These are phyloP conservation scores for Pleurotus salmoneostramineus DNA, from an alignment of 768 basidiomycete genomes.

Conservation along the genomic window DNA sequence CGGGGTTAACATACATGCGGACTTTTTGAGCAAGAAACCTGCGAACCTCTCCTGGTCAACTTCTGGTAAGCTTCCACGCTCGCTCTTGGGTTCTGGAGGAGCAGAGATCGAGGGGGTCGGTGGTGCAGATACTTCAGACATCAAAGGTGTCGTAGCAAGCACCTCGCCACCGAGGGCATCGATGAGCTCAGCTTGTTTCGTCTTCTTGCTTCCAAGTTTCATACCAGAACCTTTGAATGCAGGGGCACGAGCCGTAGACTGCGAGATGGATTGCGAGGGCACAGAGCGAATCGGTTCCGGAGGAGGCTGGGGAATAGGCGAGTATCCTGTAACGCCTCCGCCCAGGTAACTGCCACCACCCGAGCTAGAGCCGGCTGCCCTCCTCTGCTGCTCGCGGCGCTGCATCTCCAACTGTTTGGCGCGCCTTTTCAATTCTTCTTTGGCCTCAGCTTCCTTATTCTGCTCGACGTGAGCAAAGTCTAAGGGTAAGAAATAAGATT, in stretches of 20 bases:
- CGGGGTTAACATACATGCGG: background rate
- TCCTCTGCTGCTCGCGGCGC: constrained; percentile 87
- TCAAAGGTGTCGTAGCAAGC: constrained; percentile 43
- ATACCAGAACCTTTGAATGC: constrained; percentile 94
- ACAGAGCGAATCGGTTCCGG: constrained; percentile 34
- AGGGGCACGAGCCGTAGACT: constrained; percentile 55
- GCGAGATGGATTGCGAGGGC: constrained; percentile 34
- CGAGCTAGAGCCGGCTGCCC: constrained; percentile 49
- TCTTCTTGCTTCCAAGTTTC: constrained; percentile 94
- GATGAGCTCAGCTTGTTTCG: constrained; percentile 81
- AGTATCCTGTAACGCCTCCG: constrained; percentile 68
- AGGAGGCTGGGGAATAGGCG: constrained; percentile 60
- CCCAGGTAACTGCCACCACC: constrained; percentile 51
- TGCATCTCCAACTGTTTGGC: constrained; percentile 99
- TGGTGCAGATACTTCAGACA: constrained; percentile 40
- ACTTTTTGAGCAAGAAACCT: background rate
- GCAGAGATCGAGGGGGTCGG: constrained; percentile 22
- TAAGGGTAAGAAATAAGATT: constrained; percentile 9
- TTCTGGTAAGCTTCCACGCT: constrained; percentile 64
- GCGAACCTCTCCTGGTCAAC: constrained; percentile 74
- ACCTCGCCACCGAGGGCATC: constrained; percentile 84
- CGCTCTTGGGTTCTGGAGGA: constrained; percentile 31
- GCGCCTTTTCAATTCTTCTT: constrained; percentile 96
- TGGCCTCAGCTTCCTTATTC: constrained; percentile 99
- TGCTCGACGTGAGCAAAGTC: constrained; percentile 21